Evolutionary conservation across 495 filamentous ascomycete genomes (phyloP), one percentile per base, ranked within the genome.

Genomic region (Thermochaetoides thermophila): DNA sequence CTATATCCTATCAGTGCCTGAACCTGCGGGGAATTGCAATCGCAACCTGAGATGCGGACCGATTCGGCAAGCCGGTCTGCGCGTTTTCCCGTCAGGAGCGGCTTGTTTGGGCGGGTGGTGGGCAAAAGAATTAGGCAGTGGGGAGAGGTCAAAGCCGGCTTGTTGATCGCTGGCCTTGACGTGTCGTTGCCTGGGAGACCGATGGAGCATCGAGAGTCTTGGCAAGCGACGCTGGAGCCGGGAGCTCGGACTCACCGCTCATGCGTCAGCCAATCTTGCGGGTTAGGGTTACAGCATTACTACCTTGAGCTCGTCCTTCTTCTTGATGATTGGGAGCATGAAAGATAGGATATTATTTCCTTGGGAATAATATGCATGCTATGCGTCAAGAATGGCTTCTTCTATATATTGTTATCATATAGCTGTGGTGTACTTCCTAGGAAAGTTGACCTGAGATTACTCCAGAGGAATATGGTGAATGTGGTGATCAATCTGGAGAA

Each of bases 181-280:
- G 37, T 37, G 46, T 34, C 31, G 46, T 50, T 50, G 43, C 46
- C 46, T 42, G 19, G 46, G 35, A 32, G 30, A 46, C 40, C 22
- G 16, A 28, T 34, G 23, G 35, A 23, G 19, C 24, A 37, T 19
- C 11, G 12, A 28, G n/a, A 14, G 7, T 7, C 21, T 32, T 32
- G 35, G 30, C 11, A 15, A 17, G 1, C 2, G 12, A 2, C 6
- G 5, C 17, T 30, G 31, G 30, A 11, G 1, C 17, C 20, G 29
- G 19, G n/a, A n/a, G n/a, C n/a, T n/a, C n/a, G n/a, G n/a, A n/a
- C n/a, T n/a, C n/a, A n/a, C n/a, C n/a, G n/a, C n/a, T n/a, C n/a
- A n/a, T n/a, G n/a, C n/a, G n/a, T n/a, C n/a, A n/a, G n/a, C n/a
- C n/a, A n/a, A n/a, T n/a, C n/a, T n/a, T n/a, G n/a, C n/a, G 33